These are phyloP conservation scores for Gyrodon lividus DNA, from an alignment of 768 basidiomycete genomes.

Conservation along the genomic window DNA sequence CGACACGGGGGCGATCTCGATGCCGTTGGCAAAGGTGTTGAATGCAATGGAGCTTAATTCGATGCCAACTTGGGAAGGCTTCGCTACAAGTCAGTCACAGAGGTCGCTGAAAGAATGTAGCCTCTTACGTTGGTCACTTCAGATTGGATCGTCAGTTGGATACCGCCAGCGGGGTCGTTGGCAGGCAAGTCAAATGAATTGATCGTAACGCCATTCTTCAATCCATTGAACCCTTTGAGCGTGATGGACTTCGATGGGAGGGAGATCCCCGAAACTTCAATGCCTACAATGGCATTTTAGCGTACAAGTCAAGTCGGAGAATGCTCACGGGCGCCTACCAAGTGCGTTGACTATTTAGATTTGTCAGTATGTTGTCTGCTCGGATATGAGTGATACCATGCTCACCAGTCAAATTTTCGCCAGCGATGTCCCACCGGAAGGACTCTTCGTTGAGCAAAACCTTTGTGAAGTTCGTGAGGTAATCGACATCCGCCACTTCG, in stretches of 20 bases:
- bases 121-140: slow-evolving; percentile 55
- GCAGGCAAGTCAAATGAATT: slow-evolving; percentile 67
- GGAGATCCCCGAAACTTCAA: slow-evolving; percentile 54
- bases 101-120: not conserved
- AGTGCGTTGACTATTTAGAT: slow-evolving; percentile 50
- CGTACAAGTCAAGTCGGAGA: not conserved
- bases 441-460: slow-evolving; percentile 59
- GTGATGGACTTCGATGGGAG: slow-evolving; percentile 57
- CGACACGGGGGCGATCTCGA: slow-evolving; percentile 58
- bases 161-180: slow-evolving; percentile 70
- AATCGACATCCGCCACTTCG: slow-evolving; percentile 52
- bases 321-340: slow-evolving; percentile 36
- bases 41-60: slow-evolving; percentile 61
- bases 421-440: slow-evolving; percentile 70
- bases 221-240: slow-evolving; percentile 68
- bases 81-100: slow-evolving; percentile 8
- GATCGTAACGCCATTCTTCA: slow-evolving; percentile 62
- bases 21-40: slow-evolving; percentile 50
- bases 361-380: slow-evolving; percentile 5
- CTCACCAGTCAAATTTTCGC: slow-evolving; percentile 60
- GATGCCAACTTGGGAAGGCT: slow-evolving; percentile 79
- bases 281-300: slow-evolving; percentile 37
- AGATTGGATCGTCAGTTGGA: slow-evolving; percentile 63
- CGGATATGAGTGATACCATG: not conserved
- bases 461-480: slow-evolving; percentile 66